These are phyloP conservation scores for Eucalyptus marginata DNA, from an alignment of 345 rosid genomes.

Conservation along the genomic window DNA sequence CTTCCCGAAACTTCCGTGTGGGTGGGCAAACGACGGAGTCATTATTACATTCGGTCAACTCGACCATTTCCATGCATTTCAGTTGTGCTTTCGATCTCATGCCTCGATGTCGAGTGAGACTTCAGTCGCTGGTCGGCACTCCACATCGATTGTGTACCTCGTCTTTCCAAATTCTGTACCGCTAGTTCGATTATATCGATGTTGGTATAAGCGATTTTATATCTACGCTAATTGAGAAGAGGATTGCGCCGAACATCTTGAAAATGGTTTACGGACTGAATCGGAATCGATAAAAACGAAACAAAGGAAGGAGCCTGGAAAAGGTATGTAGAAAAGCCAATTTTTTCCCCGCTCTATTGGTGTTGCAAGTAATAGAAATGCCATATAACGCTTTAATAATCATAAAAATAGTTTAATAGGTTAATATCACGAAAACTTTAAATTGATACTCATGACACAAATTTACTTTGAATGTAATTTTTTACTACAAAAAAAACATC, in stretches of 20 bases:
- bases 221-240: too few relatives aligned
- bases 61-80: background rate
- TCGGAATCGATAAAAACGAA: rapidly evolving
- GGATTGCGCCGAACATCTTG: rapidly evolving
- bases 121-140: background rate
- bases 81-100: rapidly evolving
- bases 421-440: rapidly evolving
- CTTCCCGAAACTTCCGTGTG: background rate
- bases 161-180: too few relatives aligned
- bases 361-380: background rate
- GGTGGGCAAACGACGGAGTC: background rate
- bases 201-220: rapidly evolving
- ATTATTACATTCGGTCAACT: background rate
- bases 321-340: background rate
- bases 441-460: rapidly evolving
- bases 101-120: background rate
- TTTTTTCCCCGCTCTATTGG: too few relatives aligned
- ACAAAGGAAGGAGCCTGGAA: rapidly evolving
- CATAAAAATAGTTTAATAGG: background rate
- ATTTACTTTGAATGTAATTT: rapidly evolving
- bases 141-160: background rate
- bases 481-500: rapidly evolving
- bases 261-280: rapidly evolving
- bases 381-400: background rate
- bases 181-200: too few relatives aligned